These are phyloP conservation scores for Keithomyces neogunnii DNA, from an alignment of 2,329 filamentous ascomycete genomes.

Conservation along the genomic window DNA sequence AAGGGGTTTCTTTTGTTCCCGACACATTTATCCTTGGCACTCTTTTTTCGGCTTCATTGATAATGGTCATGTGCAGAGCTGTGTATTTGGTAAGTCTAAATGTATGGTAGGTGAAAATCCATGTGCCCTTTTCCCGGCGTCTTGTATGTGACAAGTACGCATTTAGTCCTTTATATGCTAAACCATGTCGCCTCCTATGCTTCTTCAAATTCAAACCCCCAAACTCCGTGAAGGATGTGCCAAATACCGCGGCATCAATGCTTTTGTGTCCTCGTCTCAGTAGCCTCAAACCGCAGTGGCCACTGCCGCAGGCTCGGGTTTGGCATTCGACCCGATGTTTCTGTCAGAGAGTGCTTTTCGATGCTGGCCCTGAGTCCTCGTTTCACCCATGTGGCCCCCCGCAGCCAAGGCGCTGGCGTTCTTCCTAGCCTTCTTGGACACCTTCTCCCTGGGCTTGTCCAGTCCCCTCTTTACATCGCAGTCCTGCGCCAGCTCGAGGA, in stretches of 20 bases:
- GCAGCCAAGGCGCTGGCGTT: conserved; percentile 38
- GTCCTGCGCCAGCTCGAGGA: conserved; percentile 54
- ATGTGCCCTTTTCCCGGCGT: background rate
- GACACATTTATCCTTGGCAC: background rate
- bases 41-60: too few relatives aligned
- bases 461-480: conserved; percentile 58
- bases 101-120: conserved; percentile 9
- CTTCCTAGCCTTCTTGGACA: conserved; percentile 19
- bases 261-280: conserved; percentile 3
- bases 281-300: conserved; percentile 9
- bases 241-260: conserved; percentile 7
- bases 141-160: background rate
- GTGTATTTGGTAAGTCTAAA: background rate
- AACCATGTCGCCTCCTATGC: background rate
- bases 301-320: conserved; percentile 15
- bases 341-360: conserved; percentile 28
- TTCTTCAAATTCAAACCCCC: background rate
- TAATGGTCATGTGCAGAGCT: background rate
- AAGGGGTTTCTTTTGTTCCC: background rate
- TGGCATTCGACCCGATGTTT: conserved; percentile 13
- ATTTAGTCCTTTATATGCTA: background rate
- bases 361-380: conserved; percentile 23
- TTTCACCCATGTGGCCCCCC: conserved; percentile 35
- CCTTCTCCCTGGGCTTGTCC: conserved; percentile 34
- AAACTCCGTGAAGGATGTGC: background rate